phyloP scores from a whole-genome alignment of 768 basidiomycete genomes.

The Sistotremastrum niveocremeum region DNA sequence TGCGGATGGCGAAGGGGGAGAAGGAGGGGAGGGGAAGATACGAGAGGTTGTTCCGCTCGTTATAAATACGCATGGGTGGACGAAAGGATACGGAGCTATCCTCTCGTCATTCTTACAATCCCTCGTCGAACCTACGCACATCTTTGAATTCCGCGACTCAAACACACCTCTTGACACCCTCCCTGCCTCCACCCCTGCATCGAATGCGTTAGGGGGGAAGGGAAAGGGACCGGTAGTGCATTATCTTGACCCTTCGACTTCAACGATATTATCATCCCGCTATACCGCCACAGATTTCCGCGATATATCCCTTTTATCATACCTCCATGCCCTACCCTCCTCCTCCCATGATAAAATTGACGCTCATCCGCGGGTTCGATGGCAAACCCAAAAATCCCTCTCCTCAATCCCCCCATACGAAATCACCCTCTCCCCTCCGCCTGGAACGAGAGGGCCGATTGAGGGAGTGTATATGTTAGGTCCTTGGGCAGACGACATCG shows the following conservation, averaged over 20 bases:
- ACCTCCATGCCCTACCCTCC: constrained; percentile 47
- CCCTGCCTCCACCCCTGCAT: not conserved
- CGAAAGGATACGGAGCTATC: constrained; percentile 83
- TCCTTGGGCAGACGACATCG: constrained; percentile 67
- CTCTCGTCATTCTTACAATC: constrained; percentile 58
- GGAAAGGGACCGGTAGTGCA: constrained; percentile 4
- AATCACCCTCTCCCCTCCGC: constrained; percentile 18
- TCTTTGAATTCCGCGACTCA: constrained; percentile 27
- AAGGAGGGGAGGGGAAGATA: constrained; percentile 25
- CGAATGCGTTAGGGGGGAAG: not conserved
- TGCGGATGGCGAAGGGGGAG: constrained; percentile 14
- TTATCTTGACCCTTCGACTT: constrained; percentile 31
- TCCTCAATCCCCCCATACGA: constrained; percentile 67
- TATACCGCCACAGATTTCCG: constrained; percentile 60
- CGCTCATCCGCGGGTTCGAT: constrained; percentile 28
- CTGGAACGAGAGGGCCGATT: constrained; percentile 36
- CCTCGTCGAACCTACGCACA: constrained; percentile 41
- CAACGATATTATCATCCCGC: constrained; percentile 28
- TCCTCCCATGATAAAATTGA: constrained; percentile 14
- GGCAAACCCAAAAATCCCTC: constrained; percentile 53
- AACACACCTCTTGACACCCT: not conserved
- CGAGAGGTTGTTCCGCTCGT: constrained; percentile 62
- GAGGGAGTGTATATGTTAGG: constrained; percentile 57
- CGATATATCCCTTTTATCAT: constrained; percentile 55
- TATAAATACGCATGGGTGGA: constrained; percentile 96